Base-by-base conservation (phyloP, 768 basidiomycete species). In the Tylopilus felleus region DNA sequence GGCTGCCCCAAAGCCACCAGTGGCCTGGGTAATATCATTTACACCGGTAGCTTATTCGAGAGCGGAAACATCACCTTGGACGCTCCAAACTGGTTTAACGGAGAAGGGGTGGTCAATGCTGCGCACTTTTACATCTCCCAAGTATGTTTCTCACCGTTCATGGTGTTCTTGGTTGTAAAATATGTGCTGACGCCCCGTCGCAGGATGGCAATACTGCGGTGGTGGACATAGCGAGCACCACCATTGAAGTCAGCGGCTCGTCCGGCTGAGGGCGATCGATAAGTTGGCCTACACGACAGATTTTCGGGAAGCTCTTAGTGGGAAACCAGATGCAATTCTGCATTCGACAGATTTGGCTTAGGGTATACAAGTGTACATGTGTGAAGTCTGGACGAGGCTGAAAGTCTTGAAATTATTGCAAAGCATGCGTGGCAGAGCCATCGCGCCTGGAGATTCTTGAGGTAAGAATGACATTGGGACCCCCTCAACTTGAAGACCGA, bases 101-200 rank as follows among this genome's bases (percentile, higher is more conserved):
- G 64, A 17, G 12, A 1, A 8, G 28, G 0, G 17, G 19, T 41
- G 12, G 0, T 66, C 21, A 35, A 0, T 1, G 14, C 57, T 5
- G 56, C 39, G 17, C 51, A 39, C 36, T 27, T 55, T 21, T 51
- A 33, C 29, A 9, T 52, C 5, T 0, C 3, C 1, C 48, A 46
- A n/a, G 66, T 66, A 35, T 14, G 56, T 42, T 28, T 28, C 17
- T 47, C 9, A 14, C n/a, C 22, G 16, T 14, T 51, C 27, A 1
- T 19, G 9, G 5, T 19, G 4, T 12, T 2, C n/a, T n/a, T 40
- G 14, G n/a, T n/a, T n/a, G n/a, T n/a, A n/a, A n/a, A 33, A 8
- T 2, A 8, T 25, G 25, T 38, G 22, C 42, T 64, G 54, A 62
- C 25, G 14, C 22, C 8, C 4, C 6, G 13, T 29, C 27, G 5